phyloP scores from a whole-genome alignment of 2,329 filamentous ascomycete species.

The Penicillium capsulatum region DNA sequence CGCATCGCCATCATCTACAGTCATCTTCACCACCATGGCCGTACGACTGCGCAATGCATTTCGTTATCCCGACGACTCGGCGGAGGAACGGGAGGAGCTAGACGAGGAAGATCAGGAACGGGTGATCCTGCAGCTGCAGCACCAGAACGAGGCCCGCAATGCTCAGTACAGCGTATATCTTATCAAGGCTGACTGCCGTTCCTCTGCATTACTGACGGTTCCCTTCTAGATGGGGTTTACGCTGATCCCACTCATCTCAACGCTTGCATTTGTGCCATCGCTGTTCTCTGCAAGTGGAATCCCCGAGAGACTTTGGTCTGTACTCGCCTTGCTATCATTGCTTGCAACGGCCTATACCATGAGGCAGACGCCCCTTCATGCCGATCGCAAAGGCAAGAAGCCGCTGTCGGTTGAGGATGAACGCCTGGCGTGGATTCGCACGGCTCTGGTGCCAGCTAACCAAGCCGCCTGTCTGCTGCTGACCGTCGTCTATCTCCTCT shows the following conservation, averaged over 20 bases:
- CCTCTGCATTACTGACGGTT: conserved; percentile 1
- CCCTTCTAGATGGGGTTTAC: conserved; percentile 33
- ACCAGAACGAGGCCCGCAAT: conserved; percentile 38
- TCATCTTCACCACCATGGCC: conserved; percentile 40
- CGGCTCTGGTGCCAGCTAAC: conserved; percentile 28
- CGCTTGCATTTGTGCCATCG: conserved; percentile 30
- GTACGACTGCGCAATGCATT: conserved; percentile 72
- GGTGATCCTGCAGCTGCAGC: conserved; percentile 36
- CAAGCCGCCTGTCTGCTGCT: conserved; percentile 29
- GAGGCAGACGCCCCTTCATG: conserved; percentile 27
- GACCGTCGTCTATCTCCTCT: conserved; percentile 25
- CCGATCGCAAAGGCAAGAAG: conserved; percentile 30
- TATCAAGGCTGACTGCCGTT: no score
- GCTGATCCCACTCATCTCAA: conserved; percentile 33
- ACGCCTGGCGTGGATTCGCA: conserved; percentile 16
- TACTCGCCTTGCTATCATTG: conserved; percentile 36
- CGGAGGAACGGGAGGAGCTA: conserved; percentile 57
- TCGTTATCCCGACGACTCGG: conserved; percentile 63
- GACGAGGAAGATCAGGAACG: conserved; percentile 63
- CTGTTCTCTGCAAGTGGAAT: conserved; percentile 24
- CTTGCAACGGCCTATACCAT: conserved; percentile 38
- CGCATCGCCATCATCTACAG: neutral
- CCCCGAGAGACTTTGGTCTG: conserved; percentile 25
- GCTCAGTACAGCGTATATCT: conserved; percentile 39
- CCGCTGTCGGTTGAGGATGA: conserved; percentile 20